Base-by-base conservation (phyloP, 2,329 filamentous ascomycete genomes). In the Alternaria gansuensis region DNA sequence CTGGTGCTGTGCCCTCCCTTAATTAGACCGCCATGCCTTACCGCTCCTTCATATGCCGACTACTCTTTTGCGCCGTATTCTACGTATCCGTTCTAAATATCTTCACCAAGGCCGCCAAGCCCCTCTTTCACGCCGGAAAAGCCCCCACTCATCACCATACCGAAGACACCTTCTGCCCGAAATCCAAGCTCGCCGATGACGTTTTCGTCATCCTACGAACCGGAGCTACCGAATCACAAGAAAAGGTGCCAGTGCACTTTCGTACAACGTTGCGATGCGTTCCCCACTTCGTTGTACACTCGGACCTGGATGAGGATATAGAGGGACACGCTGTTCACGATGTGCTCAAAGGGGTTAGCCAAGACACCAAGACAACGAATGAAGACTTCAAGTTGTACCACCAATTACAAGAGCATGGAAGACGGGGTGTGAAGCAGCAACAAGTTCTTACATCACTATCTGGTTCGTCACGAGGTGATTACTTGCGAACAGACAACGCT, bases 131-230 rank as follows among this genome's bases (percentile, higher is more conserved):
- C 34, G 62, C 70, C 49, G 68, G 67, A 26, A 73, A 68, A 41
- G 61, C 72, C 0, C 59, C 61, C 1, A 59, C 69, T 14, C 60
- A 59, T 23, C 49, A 58, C 10, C 59, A 55, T 11, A 53, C 68
- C 31, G 50, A 68, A n/a, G 57, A 65, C 14, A 49, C 74, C 50
- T 66, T 69, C 33, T 78, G 75, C 57, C 67, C 75, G 5, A 69
- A 70, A 44, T 74, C 75, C 39, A 64, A 71, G 28, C 65, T 77
- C 14, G 72, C 72, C 51, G 81, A 86, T 17, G 83, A 87, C 67
- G 73, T 87, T 11, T 79, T 87, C 26, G 81, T 88, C 5, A 78
- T 87, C n/a, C 77, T 88, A 62, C 84, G 85, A 61, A 88, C 86
- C 2, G 86, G 86, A 40, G 84, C 85, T 14, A 87, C 84, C 14